A percentile compares a stretch with the other conserved stretches of the same genome.
Evolutionary conservation across 2,329 filamentous ascomycete genomes (phyloP).

Genomic region (Dothistroma septosporum): DNA sequence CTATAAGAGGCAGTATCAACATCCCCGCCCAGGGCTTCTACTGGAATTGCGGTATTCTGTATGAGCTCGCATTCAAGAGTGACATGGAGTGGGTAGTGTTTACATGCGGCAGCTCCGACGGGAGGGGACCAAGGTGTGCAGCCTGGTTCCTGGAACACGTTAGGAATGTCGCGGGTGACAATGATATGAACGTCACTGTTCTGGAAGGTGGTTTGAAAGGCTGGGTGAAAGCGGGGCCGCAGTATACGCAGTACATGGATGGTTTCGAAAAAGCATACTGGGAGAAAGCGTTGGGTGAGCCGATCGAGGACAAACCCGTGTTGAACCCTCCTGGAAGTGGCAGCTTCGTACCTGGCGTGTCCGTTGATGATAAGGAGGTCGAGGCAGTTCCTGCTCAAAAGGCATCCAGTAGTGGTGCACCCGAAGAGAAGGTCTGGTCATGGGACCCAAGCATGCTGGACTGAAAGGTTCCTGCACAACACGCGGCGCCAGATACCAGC

Average conservation of each 20-base stretch:
- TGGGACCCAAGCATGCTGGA: conserved; percentile 4
- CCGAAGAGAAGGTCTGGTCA: conserved; percentile 1
- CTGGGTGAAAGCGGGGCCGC: conserved; percentile 41
- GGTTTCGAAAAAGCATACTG: conserved; percentile 41
- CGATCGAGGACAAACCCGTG: conserved; percentile 1
- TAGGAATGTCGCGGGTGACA: conserved; percentile 33
- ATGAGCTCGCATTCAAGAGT: conserved; percentile 43
- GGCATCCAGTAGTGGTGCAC: not conserved
- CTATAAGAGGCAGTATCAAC: conserved; percentile 45
- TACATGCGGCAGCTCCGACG: conserved; percentile 40
- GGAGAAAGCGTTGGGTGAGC: conserved; percentile 36
- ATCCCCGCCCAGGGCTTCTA: conserved; percentile 48
- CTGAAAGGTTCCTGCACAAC: not conserved
- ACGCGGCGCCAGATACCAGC: not conserved
- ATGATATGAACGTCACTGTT: conserved; percentile 40
- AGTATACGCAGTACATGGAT: conserved; percentile 39
- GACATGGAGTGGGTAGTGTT: conserved; percentile 46
- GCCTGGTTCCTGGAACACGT: conserved; percentile 37
- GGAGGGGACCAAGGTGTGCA: conserved; percentile 34
- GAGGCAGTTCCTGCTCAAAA: not conserved
- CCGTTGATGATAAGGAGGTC: not conserved
- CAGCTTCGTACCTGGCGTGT: not conserved
- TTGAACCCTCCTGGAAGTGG: not conserved
- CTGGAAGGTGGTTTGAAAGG: conserved; percentile 44
- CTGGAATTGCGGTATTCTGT: conserved; percentile 43